phyloP scores from a whole-genome alignment of 768 basidiomycete genomes.

The Podaxis carcinomalis region DNA sequence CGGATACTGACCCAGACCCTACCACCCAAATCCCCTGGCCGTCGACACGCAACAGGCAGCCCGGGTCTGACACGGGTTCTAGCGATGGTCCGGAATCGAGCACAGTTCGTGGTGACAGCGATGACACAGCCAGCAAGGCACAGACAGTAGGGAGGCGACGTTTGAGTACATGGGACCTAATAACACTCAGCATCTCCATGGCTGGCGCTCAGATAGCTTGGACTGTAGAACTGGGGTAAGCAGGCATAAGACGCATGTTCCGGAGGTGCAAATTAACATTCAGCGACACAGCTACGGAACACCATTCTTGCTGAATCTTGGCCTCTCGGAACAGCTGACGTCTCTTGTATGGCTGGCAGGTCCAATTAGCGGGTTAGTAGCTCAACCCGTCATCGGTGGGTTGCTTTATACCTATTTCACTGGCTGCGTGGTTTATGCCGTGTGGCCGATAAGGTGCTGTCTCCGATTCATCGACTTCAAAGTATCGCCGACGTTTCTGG shows the following conservation, averaged over 20 bases:
- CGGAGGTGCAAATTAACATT: not conserved
- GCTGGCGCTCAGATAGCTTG: constrained; percentile 92
- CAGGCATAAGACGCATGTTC: constrained; percentile 4
- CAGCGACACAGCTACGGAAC: constrained; percentile 75
- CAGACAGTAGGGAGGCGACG: constrained; percentile 29
- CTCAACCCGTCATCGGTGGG: constrained; percentile 95
- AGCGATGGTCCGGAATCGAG: constrained; percentile 10
- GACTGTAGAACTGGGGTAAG: constrained; percentile 93
- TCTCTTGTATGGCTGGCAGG: constrained; percentile 95
- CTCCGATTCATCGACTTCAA: constrained; percentile 89
- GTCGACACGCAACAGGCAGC: constrained; percentile 29
- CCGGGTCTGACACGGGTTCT: constrained; percentile 20
- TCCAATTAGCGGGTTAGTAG: constrained; percentile 91
- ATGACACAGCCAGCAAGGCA: constrained; percentile 13
- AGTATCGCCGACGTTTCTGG: constrained; percentile 91
- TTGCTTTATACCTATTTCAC: constrained; percentile 15
- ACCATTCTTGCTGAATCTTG: constrained; percentile 73
- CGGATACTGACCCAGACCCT: constrained; percentile 65
- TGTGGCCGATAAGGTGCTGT: constrained; percentile 65
- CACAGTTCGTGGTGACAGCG: constrained; percentile 10
- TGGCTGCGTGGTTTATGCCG: constrained; percentile 26
- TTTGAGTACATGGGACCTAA: constrained; percentile 63
- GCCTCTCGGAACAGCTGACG: constrained; percentile 83
- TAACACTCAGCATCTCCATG: constrained; percentile 87
- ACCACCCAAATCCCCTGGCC: constrained; percentile 81